Conservation (phyloP, 805 yeast genomes). For the Pichia paraexigua region DNA sequence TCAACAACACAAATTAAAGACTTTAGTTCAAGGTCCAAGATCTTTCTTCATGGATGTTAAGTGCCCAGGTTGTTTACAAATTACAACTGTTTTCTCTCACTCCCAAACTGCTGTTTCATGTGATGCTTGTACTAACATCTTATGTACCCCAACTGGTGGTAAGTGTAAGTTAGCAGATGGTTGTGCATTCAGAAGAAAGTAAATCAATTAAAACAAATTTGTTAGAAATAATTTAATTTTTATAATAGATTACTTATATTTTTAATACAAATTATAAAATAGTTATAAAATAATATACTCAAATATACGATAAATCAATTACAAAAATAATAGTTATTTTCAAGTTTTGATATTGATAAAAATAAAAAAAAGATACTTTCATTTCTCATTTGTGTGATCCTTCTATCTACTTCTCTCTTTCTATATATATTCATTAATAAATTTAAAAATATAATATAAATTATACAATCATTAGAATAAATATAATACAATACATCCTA, state of each 20-base stretch:
- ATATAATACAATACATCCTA: not conserved
- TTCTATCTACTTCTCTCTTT: not conserved
- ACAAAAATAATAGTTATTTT: not conserved
- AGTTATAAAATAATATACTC: not conserved
- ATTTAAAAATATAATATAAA: not conserved
- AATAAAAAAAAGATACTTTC: not conserved
- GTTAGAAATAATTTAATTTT: not conserved
- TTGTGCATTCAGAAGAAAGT: conserved; percentile 98
- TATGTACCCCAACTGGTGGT: conserved; percentile 99
- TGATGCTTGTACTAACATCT: conserved; percentile 96
- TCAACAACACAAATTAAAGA: conserved; percentile 94
- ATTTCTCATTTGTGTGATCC: not conserved
- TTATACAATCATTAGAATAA: not conserved
- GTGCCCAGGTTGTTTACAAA: conserved; percentile 98
- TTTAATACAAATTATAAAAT: not conserved
- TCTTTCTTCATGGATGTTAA: conserved; percentile 99
- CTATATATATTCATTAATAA: not conserved
- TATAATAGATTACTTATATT: not conserved
- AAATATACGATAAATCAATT: not conserved
- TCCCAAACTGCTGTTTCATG: conserved; percentile 99
- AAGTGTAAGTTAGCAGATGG: conserved; percentile 99
- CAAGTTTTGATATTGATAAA: not conserved
- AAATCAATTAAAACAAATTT: conserved; percentile 27
- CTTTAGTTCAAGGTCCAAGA: conserved; percentile 96
- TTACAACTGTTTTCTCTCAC: conserved; percentile 99